Evolutionary conservation across 73 alveolate species (phyloP).

Genomic region (Tetrahymena malaccensis): DNA sequence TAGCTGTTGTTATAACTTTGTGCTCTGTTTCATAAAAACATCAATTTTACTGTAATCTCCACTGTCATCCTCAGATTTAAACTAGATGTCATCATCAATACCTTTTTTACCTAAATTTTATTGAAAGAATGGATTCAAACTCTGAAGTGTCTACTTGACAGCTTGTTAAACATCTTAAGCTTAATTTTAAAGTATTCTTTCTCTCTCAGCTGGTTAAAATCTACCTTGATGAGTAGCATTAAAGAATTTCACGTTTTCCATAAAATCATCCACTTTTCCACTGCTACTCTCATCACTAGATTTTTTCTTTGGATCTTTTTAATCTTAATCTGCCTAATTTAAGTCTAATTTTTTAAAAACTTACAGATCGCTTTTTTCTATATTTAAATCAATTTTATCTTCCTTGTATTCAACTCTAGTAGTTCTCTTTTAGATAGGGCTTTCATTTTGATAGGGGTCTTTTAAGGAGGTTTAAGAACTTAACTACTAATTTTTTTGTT

Average conservation of each 20-base stretch:
- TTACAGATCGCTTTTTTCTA: not conserved
- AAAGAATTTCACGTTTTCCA: slow-evolving; percentile 67
- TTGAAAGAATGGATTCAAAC: not conserved
- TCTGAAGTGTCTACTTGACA: not conserved
- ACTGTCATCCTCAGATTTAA: not conserved
- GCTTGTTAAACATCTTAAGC: not conserved
- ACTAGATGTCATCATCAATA: not conserved
- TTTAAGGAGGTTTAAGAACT: not conserved
- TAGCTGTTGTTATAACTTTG: not conserved
- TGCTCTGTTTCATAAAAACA: not conserved
- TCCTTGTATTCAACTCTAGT: not conserved
- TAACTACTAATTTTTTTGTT: not conserved
- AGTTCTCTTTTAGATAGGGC: not conserved
- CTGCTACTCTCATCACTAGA: slow-evolving; percentile 3
- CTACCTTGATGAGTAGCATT: slow-evolving; percentile 75
- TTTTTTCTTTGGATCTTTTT: slow-evolving; percentile 9
- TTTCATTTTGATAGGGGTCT: not conserved
- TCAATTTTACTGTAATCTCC: not conserved
- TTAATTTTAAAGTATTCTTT: slow-evolving; percentile 2
- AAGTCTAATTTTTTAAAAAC: not conserved
- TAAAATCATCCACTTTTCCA: slow-evolving; percentile 39
- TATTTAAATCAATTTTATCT: not conserved
- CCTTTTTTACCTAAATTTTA: not conserved
- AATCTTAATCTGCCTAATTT: not conserved
- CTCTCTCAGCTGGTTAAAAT: slow-evolving; percentile 44